Base-by-base conservation (phyloP, 2,329 filamentous ascomycete genomes). In the Epichloe gansuensis region DNA sequence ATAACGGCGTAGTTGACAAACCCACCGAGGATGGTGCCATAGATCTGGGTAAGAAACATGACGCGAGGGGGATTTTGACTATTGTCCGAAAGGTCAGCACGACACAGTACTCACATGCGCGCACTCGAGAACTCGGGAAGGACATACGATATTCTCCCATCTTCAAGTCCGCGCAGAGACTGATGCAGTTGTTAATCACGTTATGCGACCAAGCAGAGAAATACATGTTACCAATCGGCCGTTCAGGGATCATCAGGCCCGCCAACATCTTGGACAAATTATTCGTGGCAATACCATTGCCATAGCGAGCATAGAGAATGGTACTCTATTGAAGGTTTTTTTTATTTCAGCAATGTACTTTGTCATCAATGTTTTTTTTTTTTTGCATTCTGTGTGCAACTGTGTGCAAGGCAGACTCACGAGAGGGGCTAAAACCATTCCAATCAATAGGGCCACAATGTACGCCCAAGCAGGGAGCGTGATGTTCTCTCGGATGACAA, bases 191-290 rank as follows among this genome's bases (percentile, higher is more conserved):
- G 2, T 52, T 12, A 48, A 81, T 79, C 48, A 80, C 74, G 39
- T 74, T 77, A 62, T 81, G 78, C 1, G 76, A 80, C 76, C 76
- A 81, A 11, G 73, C 72, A 7, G 77, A 74, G 59, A 80, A 80
- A 61, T 79, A 80, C 73, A 80, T 76, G 61, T 80, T 80, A 2
- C 75, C 76, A 4, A 80, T 58, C 0, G 76, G 76, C 1, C 72
- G 70, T 2, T 69, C 73, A 2, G 76, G 76, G 2, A 78, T 57
- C 53, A 76, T 63, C 3, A 78, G 65, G 49, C 77, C 77, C 0
- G 71, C 77, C 47, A 80, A 54, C 75, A 80, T 77, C 57, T 80
- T 79, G 21, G 76, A 80, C 41, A 81, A 54, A 52, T 80, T 78
- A 12, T 54, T 54, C 13, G 52, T 54, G n/a, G 45, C 34, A 15